A percentile compares a stretch with the other conserved stretches of the same genome.
These are phyloP conservation scores for Psilocybe subaeruginosa DNA, from an alignment of 768 basidiomycete species.

Conservation along the genomic window DNA sequence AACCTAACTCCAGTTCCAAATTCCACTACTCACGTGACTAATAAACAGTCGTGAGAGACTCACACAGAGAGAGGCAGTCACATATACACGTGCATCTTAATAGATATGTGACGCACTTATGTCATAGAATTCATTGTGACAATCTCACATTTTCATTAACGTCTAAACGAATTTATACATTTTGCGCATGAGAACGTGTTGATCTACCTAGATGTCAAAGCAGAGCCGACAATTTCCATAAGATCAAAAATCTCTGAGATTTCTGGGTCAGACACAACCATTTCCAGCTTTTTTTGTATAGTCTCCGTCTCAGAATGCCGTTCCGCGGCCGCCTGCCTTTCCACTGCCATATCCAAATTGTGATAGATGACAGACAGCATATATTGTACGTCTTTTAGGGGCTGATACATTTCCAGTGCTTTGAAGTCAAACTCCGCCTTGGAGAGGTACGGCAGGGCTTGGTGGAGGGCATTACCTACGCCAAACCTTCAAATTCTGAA, in stretches of 20 bases:
- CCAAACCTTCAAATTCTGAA: not conserved
- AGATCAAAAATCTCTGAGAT: constrained; percentile 58
- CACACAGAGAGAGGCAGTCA: not conserved
- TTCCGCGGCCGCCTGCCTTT: constrained; percentile 57
- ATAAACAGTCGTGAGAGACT: not conserved
- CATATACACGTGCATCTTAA: not conserved
- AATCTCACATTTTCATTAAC: too few relatives aligned
- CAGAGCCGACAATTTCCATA: constrained; percentile 60
- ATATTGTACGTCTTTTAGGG: constrained; percentile 73
- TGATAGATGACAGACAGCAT: constrained; percentile 71
- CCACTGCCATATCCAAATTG: constrained; percentile 57
- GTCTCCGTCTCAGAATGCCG: constrained; percentile 51
- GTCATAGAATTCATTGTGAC: too few relatives aligned
- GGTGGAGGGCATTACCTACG: constrained; percentile 45
- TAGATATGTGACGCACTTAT: not conserved
- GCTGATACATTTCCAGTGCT: constrained; percentile 57
- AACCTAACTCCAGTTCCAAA: constrained; percentile 4
- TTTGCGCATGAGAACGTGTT: not conserved
- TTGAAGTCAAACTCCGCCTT: constrained; percentile 71
- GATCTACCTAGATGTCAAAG: constrained; percentile 43
- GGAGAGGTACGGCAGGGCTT: constrained; percentile 63
- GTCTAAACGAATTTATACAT: not conserved
- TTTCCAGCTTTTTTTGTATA: constrained; percentile 43
- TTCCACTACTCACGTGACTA: constrained; percentile 1
- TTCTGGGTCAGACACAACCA: constrained; percentile 51